Evolutionary conservation across 768 basidiomycete genomes (phyloP).

Genomic region (Multifurca ochricompacta): DNA sequence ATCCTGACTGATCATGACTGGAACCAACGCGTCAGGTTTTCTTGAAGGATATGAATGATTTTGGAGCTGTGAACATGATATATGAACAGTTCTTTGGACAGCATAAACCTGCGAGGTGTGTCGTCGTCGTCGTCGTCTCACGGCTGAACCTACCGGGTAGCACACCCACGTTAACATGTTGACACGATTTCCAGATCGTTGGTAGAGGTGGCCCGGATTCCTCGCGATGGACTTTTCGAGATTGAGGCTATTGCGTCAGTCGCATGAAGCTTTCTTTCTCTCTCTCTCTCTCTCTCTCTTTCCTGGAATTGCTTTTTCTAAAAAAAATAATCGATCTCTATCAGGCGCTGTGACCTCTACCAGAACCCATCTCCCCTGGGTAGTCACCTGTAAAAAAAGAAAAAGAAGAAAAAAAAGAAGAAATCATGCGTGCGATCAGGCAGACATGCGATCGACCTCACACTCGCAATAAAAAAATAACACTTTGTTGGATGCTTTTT

Average conservation of each 20-base stretch:
- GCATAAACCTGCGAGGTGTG: constrained; percentile 77
- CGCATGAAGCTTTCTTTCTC: background rate
- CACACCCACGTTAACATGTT: too few species aligned
- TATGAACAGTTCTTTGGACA: constrained; percentile 82
- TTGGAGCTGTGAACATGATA: constrained; percentile 69
- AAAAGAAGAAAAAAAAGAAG: too few species aligned
- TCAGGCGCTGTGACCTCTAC: background rate
- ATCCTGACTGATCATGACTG: background rate
- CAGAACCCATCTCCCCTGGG: too few species aligned
- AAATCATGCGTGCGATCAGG: too few species aligned
- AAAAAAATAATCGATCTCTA: background rate
- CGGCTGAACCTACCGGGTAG: too few species aligned
- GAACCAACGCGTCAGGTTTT: constrained; percentile 72
- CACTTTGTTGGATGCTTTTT: too few species aligned
- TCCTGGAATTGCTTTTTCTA: too few species aligned
- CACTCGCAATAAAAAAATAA: too few species aligned
- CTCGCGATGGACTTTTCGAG: constrained; percentile 88
- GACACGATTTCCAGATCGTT: constrained; percentile 48
- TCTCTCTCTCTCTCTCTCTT: too few species aligned
- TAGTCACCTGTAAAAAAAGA: too few species aligned
- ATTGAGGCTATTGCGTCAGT: constrained; percentile 75
- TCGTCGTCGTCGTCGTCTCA: background rate
- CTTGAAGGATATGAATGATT: constrained; percentile 89
- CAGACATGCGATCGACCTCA: too few species aligned
- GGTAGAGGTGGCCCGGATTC: constrained; percentile 83